Base-by-base conservation (phyloP, 2,329 filamentous ascomycete species). In the Fonsecaea erecta region DNA sequence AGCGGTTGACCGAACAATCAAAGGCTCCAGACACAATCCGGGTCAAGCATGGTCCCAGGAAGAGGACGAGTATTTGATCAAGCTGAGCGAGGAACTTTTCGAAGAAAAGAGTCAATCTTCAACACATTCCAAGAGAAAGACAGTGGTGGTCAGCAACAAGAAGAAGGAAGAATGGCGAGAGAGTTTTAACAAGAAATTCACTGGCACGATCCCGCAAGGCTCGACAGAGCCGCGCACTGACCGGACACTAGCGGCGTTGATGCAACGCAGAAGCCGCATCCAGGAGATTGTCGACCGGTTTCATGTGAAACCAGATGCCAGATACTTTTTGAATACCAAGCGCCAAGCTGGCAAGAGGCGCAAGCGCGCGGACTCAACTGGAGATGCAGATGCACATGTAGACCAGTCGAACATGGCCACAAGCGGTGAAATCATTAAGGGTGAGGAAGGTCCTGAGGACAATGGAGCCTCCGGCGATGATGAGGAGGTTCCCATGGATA, bases 31-130 rank as follows among this genome's bases (percentile, higher is more conserved):
- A n/a, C 18, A 30, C 24, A 24, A 40, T 21, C 21, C 61, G 18
- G 18, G 18, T 24, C 43, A 66, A 37, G 12, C 21, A 18, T 69
- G 64, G 65, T 60, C 60, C 11, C 30, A 46, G 77, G 78, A 67
- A 79, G 69, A 68, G 53, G 40, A 52, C 16, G 55, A 67, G 1
- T 66, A 62, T 28, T 35, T 71, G 14, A 63, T 65, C 48, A 34
- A 61, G 1, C 51, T 66, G 62, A 32, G 21, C 11, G 28, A 63
- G 43, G 37, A 65, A 14, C 34, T 60, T 21, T 14, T 57, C 6
- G 32, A 68, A 9, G 40, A 63, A 32, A 63, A 54, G n/a, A 6
- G 18, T 4, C 16, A 52, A 2, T 1, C 21, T 28, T 61, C 51
- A 11, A 21, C 32, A 37, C 43, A 4, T 18, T 14, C 61, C n/a